Conservation (phyloP, 148 eudicot genomes). For the Fagopyrum tataricum region DNA sequence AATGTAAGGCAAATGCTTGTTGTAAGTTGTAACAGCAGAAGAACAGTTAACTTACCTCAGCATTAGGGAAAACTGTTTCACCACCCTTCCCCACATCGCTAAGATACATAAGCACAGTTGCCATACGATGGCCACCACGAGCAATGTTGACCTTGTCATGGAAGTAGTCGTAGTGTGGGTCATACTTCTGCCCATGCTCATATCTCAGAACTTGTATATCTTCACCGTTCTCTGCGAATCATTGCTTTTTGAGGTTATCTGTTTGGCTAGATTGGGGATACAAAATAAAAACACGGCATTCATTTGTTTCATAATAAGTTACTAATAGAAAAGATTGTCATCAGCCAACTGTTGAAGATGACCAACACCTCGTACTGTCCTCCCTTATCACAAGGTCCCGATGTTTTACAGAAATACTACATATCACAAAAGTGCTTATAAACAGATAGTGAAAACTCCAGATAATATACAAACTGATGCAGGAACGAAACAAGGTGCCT, state of each 20-base stretch:
- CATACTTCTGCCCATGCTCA: conserved; percentile 93
- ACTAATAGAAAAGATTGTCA: not conserved
- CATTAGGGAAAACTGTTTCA: conserved; percentile 86
- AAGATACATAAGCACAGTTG: conserved; percentile 95
- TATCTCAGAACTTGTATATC: conserved; percentile 89
- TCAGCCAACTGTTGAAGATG: not conserved
- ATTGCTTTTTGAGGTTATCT: not conserved
- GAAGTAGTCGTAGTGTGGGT: conserved; percentile 84
- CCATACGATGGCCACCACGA: conserved; percentile 92
- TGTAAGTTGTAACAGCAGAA: not conserved
- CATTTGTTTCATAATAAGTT: not conserved
- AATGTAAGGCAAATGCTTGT: not conserved
- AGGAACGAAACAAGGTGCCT: not conserved
- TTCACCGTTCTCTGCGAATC: conserved; percentile 76
- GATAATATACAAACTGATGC: not conserved
- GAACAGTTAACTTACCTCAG: conserved; percentile 59
- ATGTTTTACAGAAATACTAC: not conserved
- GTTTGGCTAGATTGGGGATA: not conserved
- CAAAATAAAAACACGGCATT: not conserved
- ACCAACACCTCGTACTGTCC: not conserved
- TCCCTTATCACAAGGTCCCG: not conserved
- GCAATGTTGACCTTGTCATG: conserved; percentile 72
- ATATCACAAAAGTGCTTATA: not conserved
- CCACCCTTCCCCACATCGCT: conserved; percentile 85
- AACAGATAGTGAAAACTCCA: not conserved